Conservation (phyloP, 2,329 filamentous ascomycete species). For the Pestalotiopsis fici region DNA sequence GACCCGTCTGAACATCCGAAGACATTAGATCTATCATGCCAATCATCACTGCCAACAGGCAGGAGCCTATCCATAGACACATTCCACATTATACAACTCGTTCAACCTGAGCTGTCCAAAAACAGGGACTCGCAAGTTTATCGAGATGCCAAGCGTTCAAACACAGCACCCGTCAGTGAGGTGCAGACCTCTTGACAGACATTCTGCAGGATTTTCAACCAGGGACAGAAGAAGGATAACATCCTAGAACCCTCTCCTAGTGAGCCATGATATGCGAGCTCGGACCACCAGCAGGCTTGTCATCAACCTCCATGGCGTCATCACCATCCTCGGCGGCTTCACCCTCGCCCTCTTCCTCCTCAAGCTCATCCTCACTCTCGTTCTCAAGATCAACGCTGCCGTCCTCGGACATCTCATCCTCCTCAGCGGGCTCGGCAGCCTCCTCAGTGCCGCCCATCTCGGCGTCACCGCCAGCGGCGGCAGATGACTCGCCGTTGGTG, state of each 20-base stretch:
- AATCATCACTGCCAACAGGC: neutral
- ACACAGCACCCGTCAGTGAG: neutral
- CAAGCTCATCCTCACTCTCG: constrained; percentile 67
- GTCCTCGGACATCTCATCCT: constrained; percentile 66
- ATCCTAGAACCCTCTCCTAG: constrained; percentile 12
- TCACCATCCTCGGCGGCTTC: constrained; percentile 31
- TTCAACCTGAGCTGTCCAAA: neutral
- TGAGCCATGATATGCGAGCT: constrained; percentile 26
- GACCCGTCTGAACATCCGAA: neutral
- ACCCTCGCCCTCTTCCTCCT: constrained; percentile 49
- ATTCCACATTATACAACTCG: neutral
- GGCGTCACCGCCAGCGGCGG: constrained; percentile 57
- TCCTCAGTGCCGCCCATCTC: constrained; percentile 67
- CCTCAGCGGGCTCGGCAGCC: constrained; percentile 51
- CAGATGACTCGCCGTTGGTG: constrained; percentile 42
- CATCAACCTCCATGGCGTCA: constrained; percentile 44
- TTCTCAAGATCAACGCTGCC: constrained; percentile 74
- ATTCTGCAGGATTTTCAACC: too few species aligned
- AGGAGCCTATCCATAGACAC: neutral
- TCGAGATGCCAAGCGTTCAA: neutral
- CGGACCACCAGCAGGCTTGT: constrained; percentile 21
- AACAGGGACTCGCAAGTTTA: neutral
- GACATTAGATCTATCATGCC: constrained; percentile 5
- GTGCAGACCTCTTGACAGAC: neutral
- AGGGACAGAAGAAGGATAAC: too few species aligned